Base-by-base conservation (phyloP, 257 asterid genomes). In the Ophiorrhiza pumila region DNA sequence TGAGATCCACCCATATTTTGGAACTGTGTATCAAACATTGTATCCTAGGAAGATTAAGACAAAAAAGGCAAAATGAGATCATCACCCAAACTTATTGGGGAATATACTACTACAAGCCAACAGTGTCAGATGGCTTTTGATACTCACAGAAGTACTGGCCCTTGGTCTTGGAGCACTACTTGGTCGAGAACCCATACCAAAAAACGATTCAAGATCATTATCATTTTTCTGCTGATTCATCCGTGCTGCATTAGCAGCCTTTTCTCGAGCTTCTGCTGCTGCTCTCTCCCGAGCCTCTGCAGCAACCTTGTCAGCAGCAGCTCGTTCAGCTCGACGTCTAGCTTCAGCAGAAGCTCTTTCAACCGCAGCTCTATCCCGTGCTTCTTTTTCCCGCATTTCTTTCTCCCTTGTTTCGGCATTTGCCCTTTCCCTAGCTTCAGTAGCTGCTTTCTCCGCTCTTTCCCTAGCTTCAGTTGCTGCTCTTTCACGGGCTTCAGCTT, bases 401-500 rank as follows among this genome's bases (percentile, higher is more conserved):
- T 81, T 92, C 31, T 89, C 96, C 43, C 87, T 85, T 46, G 77
- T 80, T 67, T 88, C 96, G 75, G 92, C 84, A 60, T 84, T 83
- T 61, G 90, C 83, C 77, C 89, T 84, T 79, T 87, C 96, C 85
- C 96, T 88, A 63, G 95, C 93, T 79, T 88, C 97, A 20, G 96
- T 88, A 74, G 95, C 95, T 77, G 86, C 92, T 82, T 82, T 93
- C 81, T 91, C 94, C 7, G 96, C 96, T 81, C 96, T 83, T 68
- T 85, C 96, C 75, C 80, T 89, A 63, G 99, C 99, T 68, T 89
- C 99, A 18, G 90, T 91, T 31, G 96, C 97, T 80, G 98, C 98
- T 77, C 98, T 89, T 83, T 90, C 98, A 49, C 99, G 98, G 59
- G 97, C 99, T 85, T 92, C 98, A 64, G 96, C 86, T 79, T 95